Base-by-base conservation (phyloP, 495 filamentous ascomycete genomes). In the Trichoderma reesei region DNA sequence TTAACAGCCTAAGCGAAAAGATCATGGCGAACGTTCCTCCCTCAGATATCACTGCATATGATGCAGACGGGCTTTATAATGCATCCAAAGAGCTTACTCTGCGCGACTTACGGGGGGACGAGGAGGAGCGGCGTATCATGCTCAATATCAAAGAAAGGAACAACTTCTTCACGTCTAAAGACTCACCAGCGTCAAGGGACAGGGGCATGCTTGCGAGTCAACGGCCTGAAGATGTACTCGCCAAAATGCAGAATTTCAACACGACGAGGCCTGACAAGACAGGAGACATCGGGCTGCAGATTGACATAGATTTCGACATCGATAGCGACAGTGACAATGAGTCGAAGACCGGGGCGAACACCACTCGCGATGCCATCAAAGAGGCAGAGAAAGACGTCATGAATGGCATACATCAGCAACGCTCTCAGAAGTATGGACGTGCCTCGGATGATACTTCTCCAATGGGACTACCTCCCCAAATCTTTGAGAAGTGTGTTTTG, bases 1-100 rank as follows among this genome's bases (percentile, higher is more conserved):
- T 98, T 59, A 98, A 98, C 72, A 88, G 78, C 62, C 78, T 96
- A 63, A 94, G 89, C 68, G 88, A 91, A 68, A 97, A 94, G 71
- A 87, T 98, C 67, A 88, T 98, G 79, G 88, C 88, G 38, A 88
- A 90, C 64, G 90, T 95, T 18, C 82, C 87, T 5, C 88, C 91
- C 1, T 83, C 86, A 5, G 94, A 96, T 70, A 89, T 91, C 67
- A 85, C 85, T 64, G 86, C 88, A 3, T 92, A 86, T 68, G 80
- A 86, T 66, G 16, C 51, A 33, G 6, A 56, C 1, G 51, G 51
- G 34, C 20, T 34, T 11, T 56, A 56, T n/a, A 33, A 56, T 34
- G 16, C 51, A 1, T 31, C 51, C 14, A 20, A 26, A 56, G 75
- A 89, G 68, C 79, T 97, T 48, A 81, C 83, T 31, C 79, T 98